These are phyloP conservation scores for Taxillus chinensis DNA, from an alignment of 164 flowering plant species.

Conservation along the genomic window DNA sequence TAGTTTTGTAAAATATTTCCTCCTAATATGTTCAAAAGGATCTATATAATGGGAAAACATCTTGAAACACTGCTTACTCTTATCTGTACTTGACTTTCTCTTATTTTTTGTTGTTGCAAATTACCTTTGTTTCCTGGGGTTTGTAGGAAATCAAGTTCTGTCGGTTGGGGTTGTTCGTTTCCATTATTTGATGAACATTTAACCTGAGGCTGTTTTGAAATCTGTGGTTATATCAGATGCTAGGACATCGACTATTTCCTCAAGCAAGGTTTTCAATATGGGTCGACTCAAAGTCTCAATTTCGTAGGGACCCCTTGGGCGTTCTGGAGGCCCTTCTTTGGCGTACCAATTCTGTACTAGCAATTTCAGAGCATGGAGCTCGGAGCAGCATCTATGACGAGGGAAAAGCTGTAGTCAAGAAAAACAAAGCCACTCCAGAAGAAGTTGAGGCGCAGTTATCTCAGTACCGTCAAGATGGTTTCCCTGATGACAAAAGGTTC, in stretches of 20 bases:
- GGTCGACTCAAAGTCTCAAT: slow-evolving; percentile 97
- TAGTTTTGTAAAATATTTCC: not conserved
- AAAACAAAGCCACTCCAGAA: slow-evolving; percentile 90
- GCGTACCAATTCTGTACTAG: slow-evolving; percentile 74
- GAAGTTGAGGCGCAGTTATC: slow-evolving; percentile 78
- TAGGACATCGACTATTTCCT: slow-evolving; percentile 85
- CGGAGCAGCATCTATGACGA: slow-evolving; percentile 93
- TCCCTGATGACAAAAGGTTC: slow-evolving; percentile 81
- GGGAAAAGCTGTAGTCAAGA: slow-evolving; percentile 84
- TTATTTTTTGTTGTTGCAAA: too few relatives aligned
- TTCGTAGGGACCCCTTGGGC: slow-evolving; percentile 89
- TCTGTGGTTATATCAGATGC: slow-evolving; percentile 46
- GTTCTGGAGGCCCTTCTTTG: slow-evolving; percentile 93
- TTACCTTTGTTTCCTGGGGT: too few relatives aligned
- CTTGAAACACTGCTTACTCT: too few relatives aligned
- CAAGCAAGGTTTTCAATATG: slow-evolving; percentile 80
- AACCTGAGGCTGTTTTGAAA: not conserved
- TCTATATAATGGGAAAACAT: too few relatives aligned
- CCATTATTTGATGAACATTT: not conserved
- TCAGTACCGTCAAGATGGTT: slow-evolving; percentile 72
- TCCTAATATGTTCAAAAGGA: not conserved
- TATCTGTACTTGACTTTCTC: too few relatives aligned
- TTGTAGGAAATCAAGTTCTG: too few relatives aligned
- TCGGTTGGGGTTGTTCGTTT: not conserved
- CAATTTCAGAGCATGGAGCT: slow-evolving; percentile 96